Percentiles rank a stretch among this genome's conserved stretches.
Evolutionary conservation across 257 asterid genomes (phyloP).

Genomic region (Solanum microdontum): DNA sequence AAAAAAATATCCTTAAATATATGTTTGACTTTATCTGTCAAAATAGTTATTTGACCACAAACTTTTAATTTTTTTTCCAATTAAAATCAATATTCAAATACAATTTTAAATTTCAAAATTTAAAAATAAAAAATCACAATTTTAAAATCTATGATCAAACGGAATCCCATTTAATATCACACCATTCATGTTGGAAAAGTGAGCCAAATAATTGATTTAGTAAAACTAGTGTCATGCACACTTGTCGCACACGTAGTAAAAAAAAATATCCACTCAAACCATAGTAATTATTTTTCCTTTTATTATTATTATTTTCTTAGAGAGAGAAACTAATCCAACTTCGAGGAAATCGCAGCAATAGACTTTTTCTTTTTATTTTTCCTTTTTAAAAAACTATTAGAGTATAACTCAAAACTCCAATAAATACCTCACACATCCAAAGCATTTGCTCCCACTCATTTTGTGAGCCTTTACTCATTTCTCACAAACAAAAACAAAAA

Average conservation of each 20-base stretch:
- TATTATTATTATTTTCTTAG: neutral
- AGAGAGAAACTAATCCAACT: constrained; percentile 16
- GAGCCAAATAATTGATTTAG: neutral
- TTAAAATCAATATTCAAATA: no score
- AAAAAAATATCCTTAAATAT: no score
- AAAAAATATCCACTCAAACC: neutral
- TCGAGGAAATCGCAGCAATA: constrained; percentile 25
- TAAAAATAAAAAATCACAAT: no score
- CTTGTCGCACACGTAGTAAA: neutral
- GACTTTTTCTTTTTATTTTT: neutral
- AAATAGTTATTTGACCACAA: neutral
- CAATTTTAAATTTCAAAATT: neutral
- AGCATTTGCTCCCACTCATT: neutral
- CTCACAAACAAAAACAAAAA: neutral
- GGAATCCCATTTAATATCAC: rapidly evolving
- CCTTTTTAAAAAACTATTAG: neutral
- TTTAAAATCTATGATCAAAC: neutral
- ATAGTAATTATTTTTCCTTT: neutral
- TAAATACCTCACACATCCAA: constrained; percentile 36
- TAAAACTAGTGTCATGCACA: neutral
- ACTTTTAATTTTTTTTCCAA: neutral
- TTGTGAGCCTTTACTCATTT: neutral
- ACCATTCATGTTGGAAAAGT: neutral
- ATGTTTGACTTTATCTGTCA: rapidly evolving
- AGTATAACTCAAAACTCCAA: neutral